A percentile compares a stretch with the other conserved stretches of the same genome.
Evolutionary conservation across 164 flowering plant species (phyloP).

Genomic region (Macadamia tetraphylla): DNA sequence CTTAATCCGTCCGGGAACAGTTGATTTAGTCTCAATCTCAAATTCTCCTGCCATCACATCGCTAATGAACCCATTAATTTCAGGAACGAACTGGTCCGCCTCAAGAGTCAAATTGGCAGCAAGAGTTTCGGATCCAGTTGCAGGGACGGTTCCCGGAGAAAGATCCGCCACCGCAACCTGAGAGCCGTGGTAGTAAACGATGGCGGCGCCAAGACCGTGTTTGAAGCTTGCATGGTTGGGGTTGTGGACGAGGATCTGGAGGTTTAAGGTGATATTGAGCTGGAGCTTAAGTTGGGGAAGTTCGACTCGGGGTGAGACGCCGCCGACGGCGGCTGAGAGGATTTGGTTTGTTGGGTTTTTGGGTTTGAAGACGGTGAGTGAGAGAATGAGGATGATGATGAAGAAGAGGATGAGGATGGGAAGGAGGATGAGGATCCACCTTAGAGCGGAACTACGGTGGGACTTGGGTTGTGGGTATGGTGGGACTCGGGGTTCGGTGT

Average conservation of each 20-base stretch:
- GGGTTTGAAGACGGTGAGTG: constrained; percentile 41
- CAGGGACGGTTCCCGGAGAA: constrained; percentile 31
- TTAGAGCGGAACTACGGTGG: too few relatives aligned
- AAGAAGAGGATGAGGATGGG: constrained; percentile 13
- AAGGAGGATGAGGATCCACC: neutral
- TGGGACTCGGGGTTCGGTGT: too few relatives aligned
- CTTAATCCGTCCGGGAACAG: constrained; percentile 39
- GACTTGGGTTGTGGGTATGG: too few relatives aligned
- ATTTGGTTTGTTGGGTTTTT: constrained; percentile 28
- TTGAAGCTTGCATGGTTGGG: constrained; percentile 39
- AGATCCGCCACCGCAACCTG: constrained; percentile 44
- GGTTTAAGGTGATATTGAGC: constrained; percentile 42
- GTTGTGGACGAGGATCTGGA: constrained; percentile 29
- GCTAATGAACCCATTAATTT: constrained; percentile 15
- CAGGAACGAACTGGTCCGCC: constrained; percentile 24
- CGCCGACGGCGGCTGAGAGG: constrained; percentile 30
- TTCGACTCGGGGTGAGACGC: constrained; percentile 37
- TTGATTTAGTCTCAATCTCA: constrained; percentile 21
- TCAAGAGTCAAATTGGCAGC: constrained; percentile 11
- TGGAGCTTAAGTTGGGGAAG: constrained; percentile 29
- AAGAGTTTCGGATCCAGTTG: constrained; percentile 23
- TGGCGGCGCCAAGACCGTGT: constrained; percentile 25
- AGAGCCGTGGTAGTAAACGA: constrained; percentile 22
- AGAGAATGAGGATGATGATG: constrained; percentile 27
- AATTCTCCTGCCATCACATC: constrained; percentile 37